Base-by-base conservation (phyloP, 768 basidiomycete genomes). In the Tricholoma sp. region DNA sequence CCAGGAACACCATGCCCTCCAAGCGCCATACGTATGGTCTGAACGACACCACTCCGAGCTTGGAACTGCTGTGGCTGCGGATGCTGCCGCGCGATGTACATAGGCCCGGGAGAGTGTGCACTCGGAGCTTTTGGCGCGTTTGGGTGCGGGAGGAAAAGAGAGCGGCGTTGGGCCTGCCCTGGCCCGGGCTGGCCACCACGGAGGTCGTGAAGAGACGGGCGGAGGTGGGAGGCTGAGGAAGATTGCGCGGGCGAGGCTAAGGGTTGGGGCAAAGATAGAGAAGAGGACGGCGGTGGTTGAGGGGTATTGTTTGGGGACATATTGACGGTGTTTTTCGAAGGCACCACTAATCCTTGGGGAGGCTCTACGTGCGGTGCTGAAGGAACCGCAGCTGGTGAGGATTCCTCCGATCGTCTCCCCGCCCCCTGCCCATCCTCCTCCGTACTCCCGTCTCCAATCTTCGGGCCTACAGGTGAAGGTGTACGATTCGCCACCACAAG, bases 31-130 rank as follows among this genome's bases (percentile, higher is more conserved):
- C 64, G 64, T 52, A 76, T 66, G 0, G 69, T 61, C 24, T 64
- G 61, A 7, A 57, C 66, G 21, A 57, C 59, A 12, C 61, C 57
- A 12, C 57, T 55, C 54, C 21, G 53, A 5, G 39, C 39, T 41
- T 52, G 57, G 12, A n/a, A 31, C 11, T 43, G 61, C 7, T 43
- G 58, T 4, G 60, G 60, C 8, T 59, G 58, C 12, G 66, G 61
- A 5, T 61, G 55, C 35, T 51, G 61, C 22, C 62, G 63, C 2
- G 54, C 37, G 51, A 82, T 79, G 66, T 83, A 87, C 82, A 86
- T 82, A 3, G 84, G 85, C 0, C 84, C 84, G 1, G 71, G 68
- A n/a, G 76, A 72, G n/a, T 69, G 37, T 19, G 61, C 54, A 14
- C 60, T 56, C 0, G 77, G 75, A 9, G 73, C 61, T 58, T 79